Base-by-base conservation (phyloP, 2,329 filamentous ascomycete species). In the Amauroascus verrucosus region DNA sequence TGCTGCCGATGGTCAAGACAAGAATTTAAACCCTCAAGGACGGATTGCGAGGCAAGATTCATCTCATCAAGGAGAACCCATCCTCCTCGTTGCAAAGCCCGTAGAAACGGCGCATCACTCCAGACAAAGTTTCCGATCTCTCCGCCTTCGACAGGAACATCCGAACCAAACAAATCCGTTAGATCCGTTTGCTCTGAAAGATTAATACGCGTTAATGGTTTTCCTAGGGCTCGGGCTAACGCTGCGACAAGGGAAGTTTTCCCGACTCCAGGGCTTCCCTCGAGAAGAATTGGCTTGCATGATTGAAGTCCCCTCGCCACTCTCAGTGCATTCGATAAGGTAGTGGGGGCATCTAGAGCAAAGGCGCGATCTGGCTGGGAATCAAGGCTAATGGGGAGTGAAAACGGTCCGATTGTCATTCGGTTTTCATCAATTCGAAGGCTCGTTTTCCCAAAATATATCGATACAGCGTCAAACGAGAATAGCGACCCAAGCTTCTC, bases 11-110 rank as follows among this genome's bases (percentile, higher is more conserved):
- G 94, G 68, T 98, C 93, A 28, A 98, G 78, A 72, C 93, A 97
- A 20, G 93, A 91, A 61, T 98, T 98, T 30, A 98, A 75, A 58
- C 93, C 94, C 72, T 98, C 93, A 1, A 98, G 79, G 1, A 98
- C 90, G 3, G 91, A 95, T 66, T 98, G 93, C 0, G 91, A 97
- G 1, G 94, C 93, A 58, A 98, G 73, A 63, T 98, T 98, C 93
- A 98, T 98, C 73, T 98, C 93, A 64, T 98, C 93, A 0, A 98
- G 77, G 26, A 98, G 75, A 9, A 98, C 93, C 93, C 93, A 98
- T 61, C 95, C 87, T 26, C 93, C 93, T 54, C 82, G 86, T 65
- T 97, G 93, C 91, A 98, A 97, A 0, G 93, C 93, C 65, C 88
- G 86, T 18, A 98, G 74, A 65, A 98, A 97, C 0, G 93, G 90